Percentiles rank a stretch among this genome's conserved stretches.
Conservation (phyloP, 257 asterid genomes). For the Solanum acaule region DNA sequence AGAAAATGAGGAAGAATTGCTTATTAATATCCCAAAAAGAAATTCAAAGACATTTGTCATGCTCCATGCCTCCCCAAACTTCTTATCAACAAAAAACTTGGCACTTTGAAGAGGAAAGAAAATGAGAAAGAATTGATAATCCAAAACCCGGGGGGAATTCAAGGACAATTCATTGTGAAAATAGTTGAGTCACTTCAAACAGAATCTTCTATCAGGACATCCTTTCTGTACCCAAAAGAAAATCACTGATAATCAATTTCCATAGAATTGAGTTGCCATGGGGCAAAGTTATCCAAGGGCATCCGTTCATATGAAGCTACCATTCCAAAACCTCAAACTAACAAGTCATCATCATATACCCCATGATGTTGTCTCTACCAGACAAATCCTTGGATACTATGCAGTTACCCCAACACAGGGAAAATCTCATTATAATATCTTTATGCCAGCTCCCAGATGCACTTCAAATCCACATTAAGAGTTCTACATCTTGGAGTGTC, state of each 20-base stretch:
- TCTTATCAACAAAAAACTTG: not conserved
- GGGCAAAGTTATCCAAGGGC: not conserved
- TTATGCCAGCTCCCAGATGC: not conserved
- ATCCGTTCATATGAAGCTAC: not conserved
- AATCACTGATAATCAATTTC: not conserved
- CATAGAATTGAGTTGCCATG: not conserved
- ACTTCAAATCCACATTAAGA: not conserved
- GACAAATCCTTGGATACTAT: not conserved
- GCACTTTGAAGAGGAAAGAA: not conserved
- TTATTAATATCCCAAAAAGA: not conserved
- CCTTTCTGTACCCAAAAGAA: slow-evolving; percentile 9
- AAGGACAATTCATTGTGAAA: not conserved
- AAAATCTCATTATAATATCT: not conserved
- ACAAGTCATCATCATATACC: not conserved
- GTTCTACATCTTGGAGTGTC: not conserved
- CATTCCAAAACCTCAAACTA: not conserved
- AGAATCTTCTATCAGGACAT: slow-evolving; percentile 8
- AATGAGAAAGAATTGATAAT: not conserved
- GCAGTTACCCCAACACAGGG: not conserved
- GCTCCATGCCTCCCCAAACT: not conserved
- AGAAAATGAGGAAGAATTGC: not conserved
- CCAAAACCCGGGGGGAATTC: not conserved
- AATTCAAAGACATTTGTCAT: not conserved
- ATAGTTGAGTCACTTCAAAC: not conserved
- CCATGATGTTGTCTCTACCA: not conserved